Evolutionary conservation across 345 rosid genomes (phyloP), one percentile per base, ranked within the genome.

Genomic region (Murraya paniculata): DNA sequence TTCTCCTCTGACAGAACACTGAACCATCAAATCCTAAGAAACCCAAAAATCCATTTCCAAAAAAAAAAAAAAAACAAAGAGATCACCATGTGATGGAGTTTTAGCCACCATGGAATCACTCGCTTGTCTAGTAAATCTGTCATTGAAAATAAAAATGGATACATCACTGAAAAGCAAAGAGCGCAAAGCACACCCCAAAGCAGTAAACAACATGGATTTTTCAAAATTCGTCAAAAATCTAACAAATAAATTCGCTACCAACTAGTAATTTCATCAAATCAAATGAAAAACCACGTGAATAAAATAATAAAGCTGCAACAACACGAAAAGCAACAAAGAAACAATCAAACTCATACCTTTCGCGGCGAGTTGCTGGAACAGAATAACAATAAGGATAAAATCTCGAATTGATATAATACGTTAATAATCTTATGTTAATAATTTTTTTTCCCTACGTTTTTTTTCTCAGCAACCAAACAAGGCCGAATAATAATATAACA

Each of bases 1-100:
- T 81, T 85, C 68, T 82, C 82, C 10, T 41, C 18, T 45, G 82
- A 68, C 62, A 67, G 55, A 66, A 60, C 73, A 72, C 75, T 69
- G 70, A 86, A 79, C 93, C 89, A 85, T 39, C 88, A 86, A 53
- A 83, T 71, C 35, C 80, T 77, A 65, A 81, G 83, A 64, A 90
- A 81, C 56, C 84, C 87, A 30, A 89, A 82, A 73, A 87, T 85
- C 13, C 91, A 91, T 87, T 77, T 59, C 77, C 62, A 58, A 81
- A 7, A 59, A 73, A 77, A 39, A 30, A 39, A 58, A 81, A 7
- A 59, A 73, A 77, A 39, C 27, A 39, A 80, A 67, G 58, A 35
- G 18, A 56, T 38, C 84, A 72, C 77, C 59, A 67, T 35, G 39
- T 62, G 55, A 39, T 39, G 27, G 50, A 21, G 56, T 56, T 66